Percentiles rank a stretch among this genome's conserved stretches.
Evolutionary conservation across 495 filamentous ascomycete genomes (phyloP).

Genomic region (Cercophora scortea): DNA sequence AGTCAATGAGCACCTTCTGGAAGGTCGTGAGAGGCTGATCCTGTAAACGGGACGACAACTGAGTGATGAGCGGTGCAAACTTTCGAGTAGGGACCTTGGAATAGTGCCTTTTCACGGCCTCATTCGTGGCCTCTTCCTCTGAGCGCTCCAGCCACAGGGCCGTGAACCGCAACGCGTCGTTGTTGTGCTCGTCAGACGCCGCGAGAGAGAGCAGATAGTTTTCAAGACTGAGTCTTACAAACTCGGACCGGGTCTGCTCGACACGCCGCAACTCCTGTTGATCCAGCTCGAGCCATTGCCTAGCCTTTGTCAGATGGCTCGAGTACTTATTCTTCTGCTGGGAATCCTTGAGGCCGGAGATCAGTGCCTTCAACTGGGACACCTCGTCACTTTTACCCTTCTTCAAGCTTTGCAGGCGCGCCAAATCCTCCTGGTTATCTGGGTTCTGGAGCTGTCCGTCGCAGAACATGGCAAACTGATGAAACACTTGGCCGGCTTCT

Average conservation of each 20-base stretch:
- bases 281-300: conserved; percentile 83
- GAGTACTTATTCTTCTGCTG: conserved; percentile 31
- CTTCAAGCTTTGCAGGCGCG: conserved; percentile 69
- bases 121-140: conserved; percentile 61
- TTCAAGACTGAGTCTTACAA: conserved; percentile 79
- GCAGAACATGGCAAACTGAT: conserved; percentile 92
- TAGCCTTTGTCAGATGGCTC: conserved; percentile 51
- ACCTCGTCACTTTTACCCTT: conserved; percentile 76
- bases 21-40: conserved; percentile 54
- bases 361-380: conserved; percentile 51
- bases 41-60: conserved; percentile 83
- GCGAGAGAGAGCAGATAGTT: conserved; percentile 84
- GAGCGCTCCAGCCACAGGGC: conserved; percentile 88
- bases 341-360: conserved; percentile 28
- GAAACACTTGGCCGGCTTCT: conserved; percentile 80
- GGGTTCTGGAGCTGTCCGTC: conserved; percentile 84
- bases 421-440: conserved; percentile 76
- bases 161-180: conserved; percentile 87
- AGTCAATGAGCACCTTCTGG: conserved; percentile 59
- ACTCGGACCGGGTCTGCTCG: conserved; percentile 63
- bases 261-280: conserved; percentile 78
- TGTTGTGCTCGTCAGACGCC: conserved; percentile 81
- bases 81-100: conserved; percentile 75
- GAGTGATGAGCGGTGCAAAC: conserved; percentile 90
- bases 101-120: conserved; percentile 63